Evolutionary conservation across 163 green algal species (phyloP), one percentile per base, ranked within the genome.

Genomic region (Chlamydomonas reinhardtii): DNA sequence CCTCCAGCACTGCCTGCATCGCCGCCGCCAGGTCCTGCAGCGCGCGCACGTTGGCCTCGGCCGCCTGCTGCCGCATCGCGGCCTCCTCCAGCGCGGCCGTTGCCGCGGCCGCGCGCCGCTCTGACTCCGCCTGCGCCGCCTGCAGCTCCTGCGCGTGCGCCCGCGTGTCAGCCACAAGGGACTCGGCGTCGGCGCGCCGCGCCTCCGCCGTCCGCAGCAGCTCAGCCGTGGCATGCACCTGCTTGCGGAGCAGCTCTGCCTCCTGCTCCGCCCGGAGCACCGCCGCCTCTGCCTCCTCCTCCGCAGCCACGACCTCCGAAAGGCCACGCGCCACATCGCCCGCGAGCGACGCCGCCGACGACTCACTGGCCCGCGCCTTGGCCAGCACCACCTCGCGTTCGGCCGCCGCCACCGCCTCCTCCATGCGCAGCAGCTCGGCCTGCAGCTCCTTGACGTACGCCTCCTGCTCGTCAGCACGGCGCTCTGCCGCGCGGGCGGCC

Each of bases 211-310:
- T 15, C 97, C 99, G 89, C 59, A 31, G 24, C 24, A 66, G 59
- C 59, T n/a, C 59, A 2, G 59, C 59, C 17, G 59, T n/a, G 24
- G 59, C 59, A 1, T 56, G 48, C 48, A 14, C 48, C 48, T 56
- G 48, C 48, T 56, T 56, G 48, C 48, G 48, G 20, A 66, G 59
- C 12, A 31, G 59, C 19, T 66, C 25, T 6, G 59, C 59, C 2
- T 66, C 59, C 59, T 66, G 24, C 83, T 99, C 22, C 98, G 96
- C 32, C 98, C 99, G 89, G 85, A 98, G 78, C 97, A 99, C 76
- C 97, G 99, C 91, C 93, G 93, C 78, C 98, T 99, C 90, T 96
- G 97, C 1, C 91, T 99, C 24, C 90, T 99, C 77, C 91, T 99
- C 64, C 93, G 95, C 61, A 91, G 90, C 34, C 91, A 94, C 12